Evolutionary conservation across 768 basidiomycete species (phyloP).

Genomic region (Gloeophyllum trabeum): DNA sequence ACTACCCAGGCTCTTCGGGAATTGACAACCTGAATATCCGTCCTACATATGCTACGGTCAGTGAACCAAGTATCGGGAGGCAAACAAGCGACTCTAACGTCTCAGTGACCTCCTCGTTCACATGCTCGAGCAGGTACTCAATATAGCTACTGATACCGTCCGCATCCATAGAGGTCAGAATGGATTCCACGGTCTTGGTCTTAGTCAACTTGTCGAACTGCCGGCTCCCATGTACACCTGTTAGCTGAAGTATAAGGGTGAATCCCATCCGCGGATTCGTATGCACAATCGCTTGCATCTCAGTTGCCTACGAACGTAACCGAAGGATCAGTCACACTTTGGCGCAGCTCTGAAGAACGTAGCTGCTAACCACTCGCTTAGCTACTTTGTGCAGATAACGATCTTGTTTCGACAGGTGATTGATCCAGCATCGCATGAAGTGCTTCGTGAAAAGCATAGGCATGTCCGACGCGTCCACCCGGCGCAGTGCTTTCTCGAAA

Average conservation of each 20-base stretch:
- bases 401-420: constrained; percentile 83
- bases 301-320: constrained; percentile 41
- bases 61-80: no score
- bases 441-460: constrained; percentile 90
- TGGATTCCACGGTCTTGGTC: constrained; percentile 85
- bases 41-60: constrained; percentile 18
- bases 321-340: constrained; percentile 2
- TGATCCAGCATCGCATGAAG: constrained; percentile 95
- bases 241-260: constrained; percentile 74
- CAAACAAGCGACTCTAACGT: constrained; percentile 24
- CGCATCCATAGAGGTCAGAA: constrained; percentile 62
- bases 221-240: constrained; percentile 70
- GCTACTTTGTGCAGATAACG: constrained; percentile 87
- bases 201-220: constrained; percentile 90
- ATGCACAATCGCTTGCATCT: constrained; percentile 67
- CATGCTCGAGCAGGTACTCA: constrained; percentile 51
- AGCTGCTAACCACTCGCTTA: constrained; percentile 55
- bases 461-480: constrained; percentile 51
- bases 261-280: constrained; percentile 74
- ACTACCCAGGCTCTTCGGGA: constrained; percentile 70
- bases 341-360: constrained; percentile 1
- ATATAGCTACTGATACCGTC: constrained; percentile 74
- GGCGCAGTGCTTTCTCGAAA: constrained; percentile 68
- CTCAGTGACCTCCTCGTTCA: constrained; percentile 33
- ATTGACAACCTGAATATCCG: constrained; percentile 34